phyloP scores from a whole-genome alignment of 2,329 filamentous ascomycete genomes.

The Cytospora mali region DNA sequence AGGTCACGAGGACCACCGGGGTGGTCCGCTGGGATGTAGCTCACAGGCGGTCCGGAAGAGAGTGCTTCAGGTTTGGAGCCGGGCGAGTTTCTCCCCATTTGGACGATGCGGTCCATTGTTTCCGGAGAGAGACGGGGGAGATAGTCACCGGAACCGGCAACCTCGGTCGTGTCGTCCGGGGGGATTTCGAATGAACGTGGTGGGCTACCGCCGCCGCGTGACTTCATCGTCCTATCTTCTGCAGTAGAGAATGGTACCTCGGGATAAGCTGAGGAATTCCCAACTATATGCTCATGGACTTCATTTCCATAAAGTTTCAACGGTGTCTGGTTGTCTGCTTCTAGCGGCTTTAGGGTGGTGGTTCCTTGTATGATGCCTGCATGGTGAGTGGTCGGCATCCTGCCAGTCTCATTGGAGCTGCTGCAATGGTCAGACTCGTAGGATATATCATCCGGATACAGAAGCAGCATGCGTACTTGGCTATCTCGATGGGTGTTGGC shows the following conservation, averaged over 20 bases:
- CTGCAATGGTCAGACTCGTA: not conserved
- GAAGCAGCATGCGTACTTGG: slow-evolving; percentile 3
- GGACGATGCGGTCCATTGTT: not conserved
- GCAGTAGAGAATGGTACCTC: no score
- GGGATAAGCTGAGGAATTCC: not conserved
- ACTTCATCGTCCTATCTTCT: not conserved
- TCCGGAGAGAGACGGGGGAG: not conserved
- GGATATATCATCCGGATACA: not conserved
- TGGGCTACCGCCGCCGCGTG: not conserved
- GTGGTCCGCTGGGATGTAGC: slow-evolving; percentile 2
- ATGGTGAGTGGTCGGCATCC: not conserved
- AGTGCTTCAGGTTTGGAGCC: not conserved
- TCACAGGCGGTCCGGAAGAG: not conserved
- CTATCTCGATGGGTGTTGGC: slow-evolving; percentile 17
- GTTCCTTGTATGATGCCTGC: no score
- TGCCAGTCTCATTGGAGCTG: slow-evolving; percentile 9
- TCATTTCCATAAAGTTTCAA: not conserved
- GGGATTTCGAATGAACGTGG: not conserved
- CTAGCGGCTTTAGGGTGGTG: not conserved
- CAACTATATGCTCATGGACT: no score
- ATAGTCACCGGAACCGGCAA: not conserved
- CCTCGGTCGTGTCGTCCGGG: not conserved
- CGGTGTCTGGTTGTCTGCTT: not conserved
- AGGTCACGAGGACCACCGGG: slow-evolving; percentile 8
- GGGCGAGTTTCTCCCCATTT: not conserved